Evolutionary conservation across 2,329 filamentous ascomycete genomes (phyloP).

Genomic region (Lachnellula suecica): DNA sequence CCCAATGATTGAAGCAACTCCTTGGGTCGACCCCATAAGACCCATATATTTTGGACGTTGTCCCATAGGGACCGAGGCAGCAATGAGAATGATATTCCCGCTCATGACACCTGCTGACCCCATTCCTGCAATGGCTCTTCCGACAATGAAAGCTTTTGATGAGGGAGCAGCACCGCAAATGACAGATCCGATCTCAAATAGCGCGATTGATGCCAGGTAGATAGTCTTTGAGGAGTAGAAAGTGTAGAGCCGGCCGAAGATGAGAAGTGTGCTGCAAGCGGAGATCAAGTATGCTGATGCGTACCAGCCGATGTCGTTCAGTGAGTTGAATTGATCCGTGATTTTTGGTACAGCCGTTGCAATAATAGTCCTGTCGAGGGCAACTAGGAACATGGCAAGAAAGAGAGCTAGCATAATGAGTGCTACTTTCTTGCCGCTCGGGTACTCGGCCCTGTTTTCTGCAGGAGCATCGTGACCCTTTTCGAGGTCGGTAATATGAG

Average conservation of each 20-base stretch:
- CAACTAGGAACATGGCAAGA: background rate
- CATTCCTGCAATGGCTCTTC: constrained; percentile 38
- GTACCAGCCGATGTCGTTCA: constrained; percentile 31
- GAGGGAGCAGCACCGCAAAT: constrained; percentile 27
- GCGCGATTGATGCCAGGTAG: constrained; percentile 18
- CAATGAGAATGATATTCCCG: constrained; percentile 25
- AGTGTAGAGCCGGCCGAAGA: constrained; percentile 23
- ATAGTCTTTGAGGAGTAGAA: constrained; percentile 21
- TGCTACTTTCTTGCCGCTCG: background rate
- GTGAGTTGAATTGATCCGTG: constrained; percentile 33
- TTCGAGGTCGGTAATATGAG: background rate
- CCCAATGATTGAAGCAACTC: constrained; percentile 32
- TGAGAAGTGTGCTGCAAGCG: constrained; percentile 8
- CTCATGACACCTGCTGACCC: constrained; percentile 15
- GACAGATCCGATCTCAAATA: constrained; percentile 23
- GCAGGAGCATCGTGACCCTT: background rate
- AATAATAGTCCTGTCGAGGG: background rate
- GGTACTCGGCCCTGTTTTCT: background rate
- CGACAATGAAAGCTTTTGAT: constrained; percentile 42
- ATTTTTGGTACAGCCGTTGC: constrained; percentile 34
- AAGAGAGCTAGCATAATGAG: background rate
- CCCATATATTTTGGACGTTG: constrained; percentile 5
- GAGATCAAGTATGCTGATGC: constrained; percentile 28
- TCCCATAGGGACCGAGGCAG: background rate
- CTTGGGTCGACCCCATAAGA: constrained; percentile 26